Base-by-base conservation (phyloP, 2,329 filamentous ascomycete genomes). In the Orbilia blumenaviensis region DNA sequence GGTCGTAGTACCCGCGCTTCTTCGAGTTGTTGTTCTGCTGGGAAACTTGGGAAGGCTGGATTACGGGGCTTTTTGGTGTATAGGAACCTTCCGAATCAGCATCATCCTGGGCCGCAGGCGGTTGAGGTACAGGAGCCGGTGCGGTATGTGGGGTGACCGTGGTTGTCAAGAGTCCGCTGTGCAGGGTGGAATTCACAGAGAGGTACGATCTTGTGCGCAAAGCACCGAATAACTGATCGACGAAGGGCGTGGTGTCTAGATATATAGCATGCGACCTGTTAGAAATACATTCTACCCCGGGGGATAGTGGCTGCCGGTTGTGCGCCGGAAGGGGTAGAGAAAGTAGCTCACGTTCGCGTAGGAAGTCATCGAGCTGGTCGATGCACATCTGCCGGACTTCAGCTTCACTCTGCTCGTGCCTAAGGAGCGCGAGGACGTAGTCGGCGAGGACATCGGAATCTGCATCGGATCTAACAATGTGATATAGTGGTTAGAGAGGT, bases 401-500 rank as follows among this genome's bases (percentile, higher is more conserved):
- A n/a, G 86, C 85, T 42, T 87, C 84, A 60, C 88, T 86, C 77
- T 90, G 90, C 78, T 93, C 90, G 77, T 91, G 89, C 66, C 88
- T 88, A 50, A 94, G 84, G 18, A 95, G 87, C 5, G 91, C 92
- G 77, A 94, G 86, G n/a, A 94, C 90, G 81, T 94, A 95, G 80
- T 95, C 92, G 52, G 91, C 92, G 2, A 95, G 88, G 3, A 94
- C 91, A 80, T 93, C 92, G 32, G 90, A 88, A 81, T 95, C 92
- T 60, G 91, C 91, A 80, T 94, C 91, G 27, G 91, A 92, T 63
- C 91, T 92, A 78, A 27, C 41, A 21, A 16, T 42, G 42, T 38
- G 44, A 3, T 36, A 72, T 16, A 74, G 54, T 18, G 42, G 18
- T 25, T 34, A 58, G 25, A 34, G 41, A 25, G 5, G n/a, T 41